Base-by-base conservation (phyloP, 108 stramenopile genomes). In the Cylindrotheca fusiformis region DNA sequence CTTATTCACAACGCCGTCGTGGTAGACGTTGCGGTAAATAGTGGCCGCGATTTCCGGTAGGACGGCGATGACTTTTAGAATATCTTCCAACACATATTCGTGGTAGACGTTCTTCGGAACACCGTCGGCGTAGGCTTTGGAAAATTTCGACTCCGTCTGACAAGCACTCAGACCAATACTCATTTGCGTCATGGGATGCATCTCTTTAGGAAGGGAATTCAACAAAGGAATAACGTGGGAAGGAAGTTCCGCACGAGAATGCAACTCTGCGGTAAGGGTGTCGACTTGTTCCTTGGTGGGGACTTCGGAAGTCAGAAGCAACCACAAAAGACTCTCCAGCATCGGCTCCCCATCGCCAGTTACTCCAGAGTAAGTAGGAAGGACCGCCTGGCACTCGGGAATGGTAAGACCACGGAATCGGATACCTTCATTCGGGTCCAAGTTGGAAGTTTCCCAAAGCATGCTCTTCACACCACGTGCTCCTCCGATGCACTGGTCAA, bases 111-210 rank as follows among this genome's bases (percentile, higher is more conserved):
- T 87, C 84, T 98, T 98, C 75, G 91, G 88, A 6, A 78, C 89
- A 29, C 97, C 97, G 2, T 88, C 85, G 52, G 72, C 69, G 72
- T 98, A 98, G 26, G 95, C 94, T 76, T 92, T 89, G 82, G 98
- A 95, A 62, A 99, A 99, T 68, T 87, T 73, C 47, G 86, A 88
- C 46, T 91, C 94, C 25, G 96, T 96, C 76, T 99, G 96, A 63
- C 93, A 82, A 49, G 97, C 98, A 74, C 75, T 86, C 18, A 94
- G 65, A 5, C 89, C 97, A 50, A 96, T 85, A 23, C 87, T 73
- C 66, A 99, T 91, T 90, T 97, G 97, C 29, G 97, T 98, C 98
- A 99, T 99, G 73, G 98, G 96, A 78, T 99, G 98, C 97, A 98
- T 97, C 52, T 85, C 80, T 81, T 96, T 97, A 68, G 97, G 97